Conservation (phyloP, 2,329 filamentous ascomycete genomes). For the Talaromyces amestolkiae region DNA sequence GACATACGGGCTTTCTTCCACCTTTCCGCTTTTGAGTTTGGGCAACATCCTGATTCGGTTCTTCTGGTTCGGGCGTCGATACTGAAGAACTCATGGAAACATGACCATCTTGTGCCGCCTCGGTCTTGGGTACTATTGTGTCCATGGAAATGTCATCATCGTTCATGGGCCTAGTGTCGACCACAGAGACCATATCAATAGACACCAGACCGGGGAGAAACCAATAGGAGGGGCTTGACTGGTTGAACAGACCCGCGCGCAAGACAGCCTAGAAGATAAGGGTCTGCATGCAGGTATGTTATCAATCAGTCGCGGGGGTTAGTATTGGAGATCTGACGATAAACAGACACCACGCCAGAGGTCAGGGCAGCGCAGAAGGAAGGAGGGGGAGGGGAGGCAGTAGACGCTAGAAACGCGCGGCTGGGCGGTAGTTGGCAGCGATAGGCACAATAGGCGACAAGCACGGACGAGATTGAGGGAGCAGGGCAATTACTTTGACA, state of each 20-base stretch:
- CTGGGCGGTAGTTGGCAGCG: slow-evolving; percentile 37
- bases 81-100: slow-evolving; percentile 45
- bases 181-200: slow-evolving; percentile 45
- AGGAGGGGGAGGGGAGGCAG: not conserved
- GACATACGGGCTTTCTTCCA: slow-evolving; percentile 87
- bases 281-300: slow-evolving; percentile 11
- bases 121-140: slow-evolving; percentile 42
- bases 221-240: not conserved
- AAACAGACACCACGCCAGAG: not conserved
- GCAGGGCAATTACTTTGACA: slow-evolving; percentile 33
- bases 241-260: slow-evolving; percentile 3
- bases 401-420: slow-evolving; percentile 34
- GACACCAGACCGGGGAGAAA: slow-evolving; percentile 7
- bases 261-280: slow-evolving; percentile 1
- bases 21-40: slow-evolving; percentile 86
- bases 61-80: slow-evolving; percentile 48
- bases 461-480: slow-evolving; percentile 17
- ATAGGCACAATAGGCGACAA: slow-evolving; percentile 32
- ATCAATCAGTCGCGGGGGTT: not conserved
- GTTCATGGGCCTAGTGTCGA: slow-evolving; percentile 39
- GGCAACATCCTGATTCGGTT: slow-evolving; percentile 43
- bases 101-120: slow-evolving; percentile 42
- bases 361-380: not conserved
- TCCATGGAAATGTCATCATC: slow-evolving; percentile 43
- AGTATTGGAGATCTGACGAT: not conserved